A percentile compares a stretch with the other conserved stretches of the same genome.
These are phyloP conservation scores for Haplosporangium sp. DNA, from an alignment of 371 early-diverging fungal species.

Conservation along the genomic window DNA sequence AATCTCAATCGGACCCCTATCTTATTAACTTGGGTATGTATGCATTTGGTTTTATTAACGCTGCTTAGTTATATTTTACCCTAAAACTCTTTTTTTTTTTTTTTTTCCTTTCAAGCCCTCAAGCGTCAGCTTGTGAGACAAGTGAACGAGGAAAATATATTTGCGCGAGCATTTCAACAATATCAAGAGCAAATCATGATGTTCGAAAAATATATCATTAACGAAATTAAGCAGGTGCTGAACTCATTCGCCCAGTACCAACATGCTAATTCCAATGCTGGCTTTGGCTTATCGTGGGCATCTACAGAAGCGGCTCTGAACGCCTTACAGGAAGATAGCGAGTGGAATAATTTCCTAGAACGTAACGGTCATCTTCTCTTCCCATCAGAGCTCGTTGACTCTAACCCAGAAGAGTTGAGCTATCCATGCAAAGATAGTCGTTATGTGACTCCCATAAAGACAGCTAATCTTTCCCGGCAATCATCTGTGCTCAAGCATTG, in stretches of 20 bases:
- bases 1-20: constrained; percentile 36
- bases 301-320: constrained; percentile 19
- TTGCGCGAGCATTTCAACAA: constrained; percentile 27
- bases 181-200: constrained; percentile 21
- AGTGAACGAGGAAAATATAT: constrained; percentile 34
- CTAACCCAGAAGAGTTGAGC: constrained; percentile 28
- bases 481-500: constrained; percentile 36
- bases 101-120: constrained; percentile 4
- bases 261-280: not conserved
- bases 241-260: constrained; percentile 22
- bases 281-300: constrained; percentile 26
- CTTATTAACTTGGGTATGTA: constrained; percentile 37
- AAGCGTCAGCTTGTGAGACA: constrained; percentile 20
- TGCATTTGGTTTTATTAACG: not conserved
- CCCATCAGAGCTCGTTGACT: constrained; percentile 28
- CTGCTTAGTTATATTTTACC: not conserved
- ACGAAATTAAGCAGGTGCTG: constrained; percentile 32
- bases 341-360: constrained; percentile 29
- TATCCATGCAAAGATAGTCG: constrained; percentile 31
- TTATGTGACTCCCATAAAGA: constrained; percentile 22
- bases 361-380: constrained; percentile 12
- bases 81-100: not conserved
- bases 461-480: constrained; percentile 18
- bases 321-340: constrained; percentile 21
- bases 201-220: constrained; percentile 32